Conservation (phyloP, 768 basidiomycete species). For the Piloderma croceum region DNA sequence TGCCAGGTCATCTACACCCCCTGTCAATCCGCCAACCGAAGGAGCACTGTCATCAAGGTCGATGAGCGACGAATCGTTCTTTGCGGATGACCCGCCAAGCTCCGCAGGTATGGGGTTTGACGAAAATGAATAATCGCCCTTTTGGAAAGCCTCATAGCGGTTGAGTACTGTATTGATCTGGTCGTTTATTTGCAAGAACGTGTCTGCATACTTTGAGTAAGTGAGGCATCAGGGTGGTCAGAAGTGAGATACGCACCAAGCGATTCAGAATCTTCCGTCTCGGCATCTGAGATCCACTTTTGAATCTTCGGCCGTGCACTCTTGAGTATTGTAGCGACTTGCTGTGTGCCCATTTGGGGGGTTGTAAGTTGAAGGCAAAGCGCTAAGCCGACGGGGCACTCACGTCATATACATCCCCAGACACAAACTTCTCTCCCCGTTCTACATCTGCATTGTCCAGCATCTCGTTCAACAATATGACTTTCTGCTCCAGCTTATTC, state of each 20-base stretch:
- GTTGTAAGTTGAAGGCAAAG: neutral
- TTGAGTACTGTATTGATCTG: constrained; percentile 90
- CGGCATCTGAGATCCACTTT: constrained; percentile 95
- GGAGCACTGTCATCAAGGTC: constrained; percentile 62
- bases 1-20: neutral
- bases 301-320: constrained; percentile 91
- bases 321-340: constrained; percentile 80
- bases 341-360: constrained; percentile 38
- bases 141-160: constrained; percentile 90
- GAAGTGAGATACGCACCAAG: constrained; percentile 54
- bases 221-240: neutral
- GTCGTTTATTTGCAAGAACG: constrained; percentile 94
- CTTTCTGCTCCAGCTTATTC: constrained; percentile 91
- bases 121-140: constrained; percentile 74
- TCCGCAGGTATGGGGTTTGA: constrained; percentile 66
- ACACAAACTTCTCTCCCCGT: constrained; percentile 72
- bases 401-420: constrained; percentile 91
- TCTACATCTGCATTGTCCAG: constrained; percentile 80
- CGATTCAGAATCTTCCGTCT: constrained; percentile 83
- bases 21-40: constrained; percentile 12
- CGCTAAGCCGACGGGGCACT: constrained; percentile 21
- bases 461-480: constrained; percentile 95
- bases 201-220: constrained; percentile 47
- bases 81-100: constrained; percentile 33
- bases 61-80: constrained; percentile 52